Percentiles rank a stretch among this genome's conserved stretches.
These are phyloP conservation scores for Rhodocollybia butyracea DNA, from an alignment of 768 basidiomycete species.

Conservation along the genomic window DNA sequence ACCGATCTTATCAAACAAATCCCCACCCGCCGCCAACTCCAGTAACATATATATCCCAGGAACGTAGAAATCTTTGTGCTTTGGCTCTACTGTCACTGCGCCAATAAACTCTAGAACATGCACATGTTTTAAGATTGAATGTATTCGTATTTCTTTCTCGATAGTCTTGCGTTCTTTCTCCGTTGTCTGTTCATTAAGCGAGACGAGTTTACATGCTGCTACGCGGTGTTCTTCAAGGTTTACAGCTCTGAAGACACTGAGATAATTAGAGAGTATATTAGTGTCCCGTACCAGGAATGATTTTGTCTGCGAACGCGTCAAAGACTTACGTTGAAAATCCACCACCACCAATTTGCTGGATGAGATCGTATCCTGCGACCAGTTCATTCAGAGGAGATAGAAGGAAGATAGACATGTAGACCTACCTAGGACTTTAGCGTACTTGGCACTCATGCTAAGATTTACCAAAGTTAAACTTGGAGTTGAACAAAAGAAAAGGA, in stretches of 20 bases:
- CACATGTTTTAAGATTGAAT: slow-evolving; percentile 70
- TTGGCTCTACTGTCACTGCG: slow-evolving; percentile 68
- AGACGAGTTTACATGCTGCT: slow-evolving; percentile 86
- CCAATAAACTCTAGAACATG: slow-evolving; percentile 85
- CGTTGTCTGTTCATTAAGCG: slow-evolving; percentile 58
- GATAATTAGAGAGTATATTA: not conserved
- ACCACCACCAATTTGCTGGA: slow-evolving; percentile 80
- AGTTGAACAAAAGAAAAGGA: too few relatives aligned
- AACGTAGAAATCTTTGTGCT: slow-evolving; percentile 52
- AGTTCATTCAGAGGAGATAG: not conserved
- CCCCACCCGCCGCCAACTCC: slow-evolving; percentile 91
- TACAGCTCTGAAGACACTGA: slow-evolving; percentile 82
- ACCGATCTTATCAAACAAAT: slow-evolving; percentile 99
- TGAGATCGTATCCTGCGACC: slow-evolving; percentile 59
- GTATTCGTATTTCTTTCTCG: slow-evolving; percentile 92
- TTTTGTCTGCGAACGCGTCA: not conserved
- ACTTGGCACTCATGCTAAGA: not conserved
- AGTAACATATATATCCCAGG: slow-evolving; percentile 91
- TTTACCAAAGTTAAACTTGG: too few relatives aligned
- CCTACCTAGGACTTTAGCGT: not conserved
- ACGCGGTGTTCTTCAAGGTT: slow-evolving; percentile 61
- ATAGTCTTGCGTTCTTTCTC: slow-evolving; percentile 73
- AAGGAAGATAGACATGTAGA: not conserved
- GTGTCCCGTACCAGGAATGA: not conserved
- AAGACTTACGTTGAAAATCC: slow-evolving; percentile 76